phyloP scores from a whole-genome alignment of 768 basidiomycete genomes.

The Hygrophoropsis aurantiaca region DNA sequence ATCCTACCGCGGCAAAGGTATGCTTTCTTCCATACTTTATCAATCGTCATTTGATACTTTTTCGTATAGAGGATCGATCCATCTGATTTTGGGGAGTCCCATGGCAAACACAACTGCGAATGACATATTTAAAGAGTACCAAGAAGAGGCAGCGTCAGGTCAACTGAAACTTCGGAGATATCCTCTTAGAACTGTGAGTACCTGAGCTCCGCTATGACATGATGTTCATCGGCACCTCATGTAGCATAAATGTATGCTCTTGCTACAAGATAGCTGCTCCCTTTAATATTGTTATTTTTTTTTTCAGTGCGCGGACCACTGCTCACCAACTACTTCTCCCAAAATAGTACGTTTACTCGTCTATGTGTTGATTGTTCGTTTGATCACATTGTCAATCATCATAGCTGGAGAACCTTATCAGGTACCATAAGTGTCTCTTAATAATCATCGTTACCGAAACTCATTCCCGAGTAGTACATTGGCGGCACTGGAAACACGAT shows the following conservation, averaged over 20 bases:
- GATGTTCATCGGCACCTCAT: conserved; percentile 8
- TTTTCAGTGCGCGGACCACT: conserved; percentile 62
- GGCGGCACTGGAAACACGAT: conserved; percentile 75
- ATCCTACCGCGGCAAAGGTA: conserved; percentile 47
- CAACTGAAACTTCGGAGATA: conserved; percentile 65
- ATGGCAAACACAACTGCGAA: conserved; percentile 47
- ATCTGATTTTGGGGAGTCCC: conserved; percentile 46
- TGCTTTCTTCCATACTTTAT: conserved; percentile 8
- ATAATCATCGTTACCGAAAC: neutral
- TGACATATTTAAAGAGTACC: conserved; percentile 62
- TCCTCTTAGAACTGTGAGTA: conserved; percentile 64
- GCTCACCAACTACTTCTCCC: conserved; percentile 82
- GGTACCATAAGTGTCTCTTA: conserved; percentile 37
- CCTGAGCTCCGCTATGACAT: neutral
- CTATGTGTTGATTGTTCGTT: neutral
- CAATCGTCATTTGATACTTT: neutral
- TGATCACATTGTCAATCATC: neutral
- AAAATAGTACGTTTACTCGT: conserved; percentile 72
- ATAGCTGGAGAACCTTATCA: conserved; percentile 81
- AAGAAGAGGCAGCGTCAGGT: conserved; percentile 58
- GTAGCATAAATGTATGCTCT: conserved; percentile 67
- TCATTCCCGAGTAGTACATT: conserved; percentile 57
- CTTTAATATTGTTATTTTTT: conserved; percentile 7
- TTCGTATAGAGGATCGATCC: conserved; percentile 54
- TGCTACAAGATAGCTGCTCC: neutral